Conservation (phyloP, 176 grass and related monocot species). For the Urochloa ruziziensis region DNA sequence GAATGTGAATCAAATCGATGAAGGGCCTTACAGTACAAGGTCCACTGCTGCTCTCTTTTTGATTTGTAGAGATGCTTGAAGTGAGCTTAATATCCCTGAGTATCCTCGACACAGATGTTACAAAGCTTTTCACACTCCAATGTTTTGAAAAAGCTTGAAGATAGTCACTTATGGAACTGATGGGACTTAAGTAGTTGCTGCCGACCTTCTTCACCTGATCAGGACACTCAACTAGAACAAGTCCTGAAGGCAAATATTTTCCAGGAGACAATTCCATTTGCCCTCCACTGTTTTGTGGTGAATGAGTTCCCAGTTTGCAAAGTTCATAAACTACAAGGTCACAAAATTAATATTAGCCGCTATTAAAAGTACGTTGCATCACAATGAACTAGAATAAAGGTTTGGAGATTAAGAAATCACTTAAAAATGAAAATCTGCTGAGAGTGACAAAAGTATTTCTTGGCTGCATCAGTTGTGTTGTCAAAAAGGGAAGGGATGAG, state of each 20-base stretch:
- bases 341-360: conserved; percentile 17
- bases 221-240: conserved; percentile 86
- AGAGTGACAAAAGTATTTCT: conserved; percentile 17
- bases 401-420: conserved; percentile 14
- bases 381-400: conserved; percentile 11
- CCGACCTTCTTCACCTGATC: conserved; percentile 84
- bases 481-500: conserved; percentile 15
- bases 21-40: conserved; percentile 71
- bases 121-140: conserved; percentile 80
- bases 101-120: conserved; percentile 64
- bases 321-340: conserved; percentile 74
- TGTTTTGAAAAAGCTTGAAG: conserved; percentile 78
- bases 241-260: conserved; percentile 72
- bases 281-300: conserved; percentile 59
- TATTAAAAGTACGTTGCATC: not conserved
- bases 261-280: conserved; percentile 68
- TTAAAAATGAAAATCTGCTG: not conserved
- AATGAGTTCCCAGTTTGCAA: conserved; percentile 93
- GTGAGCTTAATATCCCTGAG: conserved; percentile 83
- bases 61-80: conserved; percentile 64
- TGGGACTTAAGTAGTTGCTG: conserved; percentile 46
- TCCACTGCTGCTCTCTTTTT: conserved; percentile 80
- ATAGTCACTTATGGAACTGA: conserved; percentile 75
- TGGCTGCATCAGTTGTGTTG: not conserved
- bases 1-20: conserved; percentile 17